These are phyloP conservation scores for Coleophoma eucalyptorum DNA, from an alignment of 2,329 filamentous ascomycete species.

Conservation along the genomic window DNA sequence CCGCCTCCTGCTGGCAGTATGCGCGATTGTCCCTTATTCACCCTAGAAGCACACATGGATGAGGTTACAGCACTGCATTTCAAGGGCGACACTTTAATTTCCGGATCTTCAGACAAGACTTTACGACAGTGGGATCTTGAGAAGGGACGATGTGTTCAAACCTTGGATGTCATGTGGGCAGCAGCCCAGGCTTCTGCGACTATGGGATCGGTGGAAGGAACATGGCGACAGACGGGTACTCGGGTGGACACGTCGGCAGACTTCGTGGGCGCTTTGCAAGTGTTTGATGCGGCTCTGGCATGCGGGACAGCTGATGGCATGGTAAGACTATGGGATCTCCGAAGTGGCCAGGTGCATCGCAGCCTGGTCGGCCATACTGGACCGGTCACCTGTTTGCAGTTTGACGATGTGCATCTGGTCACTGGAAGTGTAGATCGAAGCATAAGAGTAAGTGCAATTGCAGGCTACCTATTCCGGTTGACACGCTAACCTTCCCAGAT, in stretches of 20 bases:
- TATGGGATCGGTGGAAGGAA: constrained; percentile 54
- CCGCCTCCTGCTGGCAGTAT: constrained; percentile 76
- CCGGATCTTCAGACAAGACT: constrained; percentile 95
- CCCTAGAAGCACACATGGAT: constrained; percentile 84
- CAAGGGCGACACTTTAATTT: constrained; percentile 83
- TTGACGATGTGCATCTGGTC: constrained; percentile 92
- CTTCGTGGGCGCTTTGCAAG: constrained; percentile 92
- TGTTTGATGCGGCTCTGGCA: constrained; percentile 91
- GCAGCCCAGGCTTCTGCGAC: constrained; percentile 82
- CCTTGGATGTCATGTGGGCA: constrained; percentile 95
- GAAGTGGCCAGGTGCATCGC: constrained; percentile 94
- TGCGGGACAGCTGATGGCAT: constrained; percentile 97
- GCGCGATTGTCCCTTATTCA: constrained; percentile 85
- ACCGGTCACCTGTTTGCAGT: constrained; percentile 89
- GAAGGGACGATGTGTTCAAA: constrained; percentile 96
- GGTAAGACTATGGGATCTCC: constrained; percentile 94
- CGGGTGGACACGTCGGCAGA: constrained; percentile 68
- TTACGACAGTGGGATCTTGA: constrained; percentile 96
- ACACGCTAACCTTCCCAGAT: constrained; percentile 55
- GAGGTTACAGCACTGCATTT: constrained; percentile 95
- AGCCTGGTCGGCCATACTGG: constrained; percentile 95
- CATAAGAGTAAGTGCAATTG: constrained; percentile 69
- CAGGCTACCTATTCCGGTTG: too few relatives aligned
- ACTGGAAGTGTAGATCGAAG: constrained; percentile 91
- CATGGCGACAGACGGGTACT: constrained; percentile 70